Percentiles rank a stretch among this genome's conserved stretches.
Evolutionary conservation across 1,284 basidiomycete genomes (phyloP).

Genomic region (Sanghuangporus weigelae): DNA sequence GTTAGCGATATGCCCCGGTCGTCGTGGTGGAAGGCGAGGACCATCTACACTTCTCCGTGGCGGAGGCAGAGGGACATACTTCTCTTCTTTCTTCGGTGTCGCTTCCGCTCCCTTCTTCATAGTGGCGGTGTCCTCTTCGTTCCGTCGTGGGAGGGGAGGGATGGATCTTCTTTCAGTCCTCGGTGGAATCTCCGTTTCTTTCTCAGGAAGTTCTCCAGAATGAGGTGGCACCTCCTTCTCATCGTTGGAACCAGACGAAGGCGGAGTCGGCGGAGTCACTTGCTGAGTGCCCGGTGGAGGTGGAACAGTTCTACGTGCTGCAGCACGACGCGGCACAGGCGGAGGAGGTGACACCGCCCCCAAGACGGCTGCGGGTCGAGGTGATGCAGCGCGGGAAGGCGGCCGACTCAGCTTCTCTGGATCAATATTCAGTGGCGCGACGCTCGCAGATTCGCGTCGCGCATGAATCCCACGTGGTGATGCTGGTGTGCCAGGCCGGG

Average conservation of each 20-base stretch:
- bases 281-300: constrained; percentile 20
- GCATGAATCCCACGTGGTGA: constrained; percentile 3
- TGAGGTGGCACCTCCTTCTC: constrained; percentile 6
- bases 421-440: constrained; percentile 5
- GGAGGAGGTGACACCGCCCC: constrained; percentile 36
- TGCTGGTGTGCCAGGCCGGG: constrained; percentile 29
- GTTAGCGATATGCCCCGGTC: not conserved
- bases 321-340: constrained; percentile 52
- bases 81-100: not conserved
- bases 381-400: constrained; percentile 27
- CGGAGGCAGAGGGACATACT: not conserved
- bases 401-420: constrained; percentile 4
- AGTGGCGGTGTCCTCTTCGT: not conserved
- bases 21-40: not conserved
- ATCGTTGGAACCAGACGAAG: constrained; percentile 12
- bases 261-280: constrained; percentile 20
- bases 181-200: not conserved
- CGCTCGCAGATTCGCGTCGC: constrained; percentile 15
- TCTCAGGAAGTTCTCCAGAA: not conserved
- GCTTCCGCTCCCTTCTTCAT: too few relatives aligned
- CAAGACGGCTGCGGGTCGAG: constrained; percentile 20
- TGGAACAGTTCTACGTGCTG: constrained; percentile 33
- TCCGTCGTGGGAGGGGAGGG: not conserved
- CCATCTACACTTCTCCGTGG: not conserved
- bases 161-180: not conserved